Conservation (phyloP, 345 rosid species). For the Lepidium didymum region DNA sequence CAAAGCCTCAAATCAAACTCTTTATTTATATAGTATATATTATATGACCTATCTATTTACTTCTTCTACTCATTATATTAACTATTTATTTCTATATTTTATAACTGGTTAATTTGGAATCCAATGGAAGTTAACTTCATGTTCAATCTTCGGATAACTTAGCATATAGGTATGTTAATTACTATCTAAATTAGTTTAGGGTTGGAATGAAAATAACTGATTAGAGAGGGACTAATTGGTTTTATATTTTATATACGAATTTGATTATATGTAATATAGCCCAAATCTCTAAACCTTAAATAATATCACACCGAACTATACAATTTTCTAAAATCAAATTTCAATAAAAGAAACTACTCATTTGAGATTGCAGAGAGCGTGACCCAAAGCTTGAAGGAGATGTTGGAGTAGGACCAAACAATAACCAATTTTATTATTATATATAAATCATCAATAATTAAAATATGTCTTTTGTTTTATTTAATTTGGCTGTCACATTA, state of each 20-base stretch:
- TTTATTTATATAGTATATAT: not conserved
- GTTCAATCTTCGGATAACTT: not conserved
- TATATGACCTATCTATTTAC: not conserved
- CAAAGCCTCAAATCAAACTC: slow-evolving; percentile 6
- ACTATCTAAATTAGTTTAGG: not conserved
- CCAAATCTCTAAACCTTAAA: too few relatives aligned
- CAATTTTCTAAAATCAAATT: too few relatives aligned
- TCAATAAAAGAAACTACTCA: too few relatives aligned
- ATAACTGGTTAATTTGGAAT: slow-evolving; percentile 2
- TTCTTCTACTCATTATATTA: not conserved
- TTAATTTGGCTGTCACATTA: slow-evolving; percentile 19
- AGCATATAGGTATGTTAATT: not conserved
- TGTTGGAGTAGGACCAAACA: slow-evolving; percentile 28
- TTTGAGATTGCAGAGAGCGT: slow-evolving; percentile 11
- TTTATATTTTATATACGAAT: not conserved
- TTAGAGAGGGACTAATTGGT: not conserved
- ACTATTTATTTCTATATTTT: not conserved
- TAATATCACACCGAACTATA: too few relatives aligned
- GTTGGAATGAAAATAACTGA: not conserved
- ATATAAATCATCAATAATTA: not conserved
- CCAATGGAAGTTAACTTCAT: not conserved
- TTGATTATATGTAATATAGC: not conserved
- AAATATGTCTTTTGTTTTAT: not conserved
- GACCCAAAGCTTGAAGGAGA: slow-evolving; percentile 9
- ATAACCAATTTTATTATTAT: not conserved